phyloP scores from a whole-genome alignment of 78 protist genomes.

The Monocercomonoides exilis region DNA sequence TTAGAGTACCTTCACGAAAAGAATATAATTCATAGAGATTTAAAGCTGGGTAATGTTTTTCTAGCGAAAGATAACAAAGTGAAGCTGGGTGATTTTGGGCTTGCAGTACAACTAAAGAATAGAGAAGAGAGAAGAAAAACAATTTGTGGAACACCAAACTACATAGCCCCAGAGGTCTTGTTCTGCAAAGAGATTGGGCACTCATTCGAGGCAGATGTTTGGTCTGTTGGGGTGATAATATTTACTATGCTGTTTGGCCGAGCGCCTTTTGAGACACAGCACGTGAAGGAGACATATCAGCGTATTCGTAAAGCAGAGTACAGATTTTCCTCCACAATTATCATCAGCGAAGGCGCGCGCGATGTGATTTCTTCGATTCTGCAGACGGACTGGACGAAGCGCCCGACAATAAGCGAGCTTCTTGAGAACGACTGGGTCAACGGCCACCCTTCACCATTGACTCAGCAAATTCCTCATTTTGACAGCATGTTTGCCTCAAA shows the following conservation, averaged over 20 bases:
- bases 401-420: not conserved
- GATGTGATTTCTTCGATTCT: constrained; percentile 64
- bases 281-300: constrained; percentile 72
- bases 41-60: constrained; percentile 82
- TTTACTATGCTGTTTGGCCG: constrained; percentile 73
- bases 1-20: constrained; percentile 45
- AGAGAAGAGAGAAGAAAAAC: constrained; percentile 80
- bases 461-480: too few relatives aligned
- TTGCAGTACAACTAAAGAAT: constrained; percentile 65
- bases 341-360: constrained; percentile 36
- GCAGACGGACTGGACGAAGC: not conserved
- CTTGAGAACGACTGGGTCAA: constrained; percentile 19
- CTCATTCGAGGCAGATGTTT: constrained; percentile 1
- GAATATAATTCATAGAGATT: constrained; percentile 68
- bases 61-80: constrained; percentile 51
- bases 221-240: constrained; percentile 13
- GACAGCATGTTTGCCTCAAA: too few relatives aligned
- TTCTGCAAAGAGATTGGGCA: not conserved
- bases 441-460: too few relatives aligned
- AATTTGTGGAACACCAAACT: constrained; percentile 97
- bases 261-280: constrained; percentile 90
- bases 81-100: constrained; percentile 94
- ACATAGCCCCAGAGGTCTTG: constrained; percentile 94
- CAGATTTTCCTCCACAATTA: constrained; percentile 54
- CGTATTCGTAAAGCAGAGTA: constrained; percentile 52